phyloP scores from a whole-genome alignment of 768 basidiomycete genomes.

The Rubroboletus satanas region DNA sequence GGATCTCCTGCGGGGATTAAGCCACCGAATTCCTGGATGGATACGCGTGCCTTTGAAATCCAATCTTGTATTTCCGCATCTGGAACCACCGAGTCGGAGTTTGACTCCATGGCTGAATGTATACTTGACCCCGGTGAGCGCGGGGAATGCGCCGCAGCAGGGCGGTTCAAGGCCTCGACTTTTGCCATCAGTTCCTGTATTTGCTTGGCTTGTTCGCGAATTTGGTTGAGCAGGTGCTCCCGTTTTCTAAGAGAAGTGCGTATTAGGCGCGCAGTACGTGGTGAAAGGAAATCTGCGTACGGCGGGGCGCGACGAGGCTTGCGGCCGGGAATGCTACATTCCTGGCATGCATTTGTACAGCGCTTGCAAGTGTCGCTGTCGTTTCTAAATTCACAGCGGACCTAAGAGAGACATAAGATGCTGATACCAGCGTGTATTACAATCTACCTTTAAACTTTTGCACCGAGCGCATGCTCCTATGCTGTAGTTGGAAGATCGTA shows the following conservation, averaged over 20 bases:
- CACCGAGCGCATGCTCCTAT: constrained; percentile 69
- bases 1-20: constrained; percentile 62
- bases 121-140: constrained; percentile 31
- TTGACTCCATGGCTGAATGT: constrained; percentile 27
- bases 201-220: constrained; percentile 67
- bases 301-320: constrained; percentile 77
- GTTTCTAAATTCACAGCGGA: constrained; percentile 72
- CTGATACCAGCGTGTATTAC: neutral
- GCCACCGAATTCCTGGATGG: constrained; percentile 62
- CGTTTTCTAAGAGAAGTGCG: constrained; percentile 53
- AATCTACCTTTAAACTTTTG: constrained; percentile 49
- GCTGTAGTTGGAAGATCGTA: constrained; percentile 22
- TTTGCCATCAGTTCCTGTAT: constrained; percentile 70
- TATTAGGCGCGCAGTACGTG: neutral
- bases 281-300: constrained; percentile 40
- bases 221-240: constrained; percentile 72
- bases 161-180: constrained; percentile 48
- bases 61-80: constrained; percentile 67
- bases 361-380: constrained; percentile 74
- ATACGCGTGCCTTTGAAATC: constrained; percentile 71
- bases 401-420: constrained; percentile 37
- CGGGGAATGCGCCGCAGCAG: constrained; percentile 31
- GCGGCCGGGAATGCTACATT: constrained; percentile 78
- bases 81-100: constrained; percentile 29
- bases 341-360: constrained; percentile 64